Percentiles rank a stretch among this genome's conserved stretches.
Conservation (phyloP, 139 green algal genomes). For the Chloropicon primus region DNA sequence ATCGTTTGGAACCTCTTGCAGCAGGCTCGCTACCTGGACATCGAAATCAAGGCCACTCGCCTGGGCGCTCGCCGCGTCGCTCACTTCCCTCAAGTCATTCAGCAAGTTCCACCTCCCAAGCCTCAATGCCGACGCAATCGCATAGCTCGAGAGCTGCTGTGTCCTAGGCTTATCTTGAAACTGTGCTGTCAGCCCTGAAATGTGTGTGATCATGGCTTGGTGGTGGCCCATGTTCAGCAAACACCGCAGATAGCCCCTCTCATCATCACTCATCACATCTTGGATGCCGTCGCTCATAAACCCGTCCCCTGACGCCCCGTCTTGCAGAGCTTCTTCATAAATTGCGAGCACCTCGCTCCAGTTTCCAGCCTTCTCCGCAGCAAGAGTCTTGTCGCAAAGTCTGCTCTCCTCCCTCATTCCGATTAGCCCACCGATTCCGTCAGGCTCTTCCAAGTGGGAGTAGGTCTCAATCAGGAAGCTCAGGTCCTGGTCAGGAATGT, state of each 20-base stretch:
- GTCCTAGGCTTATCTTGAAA: background rate
- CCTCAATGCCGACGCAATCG: slow-evolving; percentile 69
- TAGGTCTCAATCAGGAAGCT: slow-evolving; percentile 80
- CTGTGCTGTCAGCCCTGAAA: slow-evolving; percentile 35
- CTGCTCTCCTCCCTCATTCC: slow-evolving; percentile 33
- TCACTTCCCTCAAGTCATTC: slow-evolving; percentile 21
- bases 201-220: slow-evolving; percentile 56
- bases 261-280: slow-evolving; percentile 1
- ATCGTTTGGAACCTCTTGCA: background rate
- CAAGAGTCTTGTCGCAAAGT: slow-evolving; percentile 40
- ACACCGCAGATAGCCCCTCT: slow-evolving; percentile 19
- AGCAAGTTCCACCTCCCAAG: slow-evolving; percentile 70
- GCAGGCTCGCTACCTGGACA: background rate
- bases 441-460: slow-evolving; percentile 75
- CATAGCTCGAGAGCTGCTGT: slow-evolving; percentile 41
- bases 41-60: background rate
- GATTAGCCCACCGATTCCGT: slow-evolving; percentile 46
- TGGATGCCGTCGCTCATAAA: background rate
- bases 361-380: slow-evolving; percentile 67
- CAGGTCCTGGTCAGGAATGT: slow-evolving; percentile 54
- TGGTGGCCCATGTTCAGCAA: slow-evolving; percentile 60
- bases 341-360: slow-evolving; percentile 75
- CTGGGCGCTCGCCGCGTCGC: background rate
- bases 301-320: background rate
- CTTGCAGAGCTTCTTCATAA: slow-evolving; percentile 56